Evolutionary conservation across 768 basidiomycete species (phyloP).

Genomic region (Lyophyllum semitale): DNA sequence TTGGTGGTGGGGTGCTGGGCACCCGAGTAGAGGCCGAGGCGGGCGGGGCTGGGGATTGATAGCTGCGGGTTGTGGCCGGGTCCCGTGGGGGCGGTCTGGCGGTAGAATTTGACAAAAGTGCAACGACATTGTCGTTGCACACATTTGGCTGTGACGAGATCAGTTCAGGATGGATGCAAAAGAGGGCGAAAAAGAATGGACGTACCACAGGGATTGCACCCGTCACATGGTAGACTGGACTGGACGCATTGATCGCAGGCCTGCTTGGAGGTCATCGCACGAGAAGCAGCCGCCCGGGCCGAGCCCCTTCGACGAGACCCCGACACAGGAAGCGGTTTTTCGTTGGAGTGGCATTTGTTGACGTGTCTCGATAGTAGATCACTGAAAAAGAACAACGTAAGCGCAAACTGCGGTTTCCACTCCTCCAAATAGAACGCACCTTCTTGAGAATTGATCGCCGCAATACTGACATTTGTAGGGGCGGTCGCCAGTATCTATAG

Average conservation of each 20-base stretch:
- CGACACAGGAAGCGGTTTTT: slow-evolving; percentile 52
- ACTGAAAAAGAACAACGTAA: too few species aligned
- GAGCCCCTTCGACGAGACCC: slow-evolving; percentile 65
- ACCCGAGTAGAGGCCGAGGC: background rate
- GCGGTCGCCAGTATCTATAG: slow-evolving; percentile 83
- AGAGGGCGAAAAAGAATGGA: slow-evolving; percentile 19
- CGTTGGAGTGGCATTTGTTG: slow-evolving; percentile 85
- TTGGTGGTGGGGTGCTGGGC: slow-evolving; percentile 21
- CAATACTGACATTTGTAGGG: slow-evolving; percentile 89
- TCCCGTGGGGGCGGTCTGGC: slow-evolving; percentile 77
- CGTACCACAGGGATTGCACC: slow-evolving; percentile 77
- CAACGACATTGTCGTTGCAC: slow-evolving; percentile 69
- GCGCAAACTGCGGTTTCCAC: background rate
- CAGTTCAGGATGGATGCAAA: background rate
- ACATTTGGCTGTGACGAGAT: slow-evolving; percentile 68
- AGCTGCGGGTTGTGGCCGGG: slow-evolving; percentile 64
- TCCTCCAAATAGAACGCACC: slow-evolving; percentile 39
- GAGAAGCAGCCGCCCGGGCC: slow-evolving; percentile 61
- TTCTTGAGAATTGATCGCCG: slow-evolving; percentile 88
- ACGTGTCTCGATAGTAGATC: slow-evolving; percentile 85
- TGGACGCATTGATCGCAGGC: slow-evolving; percentile 86
- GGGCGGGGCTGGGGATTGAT: slow-evolving; percentile 34
- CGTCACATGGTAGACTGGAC: slow-evolving; percentile 74
- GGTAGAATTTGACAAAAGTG: slow-evolving; percentile 82
- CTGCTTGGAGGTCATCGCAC: slow-evolving; percentile 80